Percentiles rank a stretch among this genome's conserved stretches.
Conservation (phyloP, 75 land plant species). For the Gnetum montanum region DNA sequence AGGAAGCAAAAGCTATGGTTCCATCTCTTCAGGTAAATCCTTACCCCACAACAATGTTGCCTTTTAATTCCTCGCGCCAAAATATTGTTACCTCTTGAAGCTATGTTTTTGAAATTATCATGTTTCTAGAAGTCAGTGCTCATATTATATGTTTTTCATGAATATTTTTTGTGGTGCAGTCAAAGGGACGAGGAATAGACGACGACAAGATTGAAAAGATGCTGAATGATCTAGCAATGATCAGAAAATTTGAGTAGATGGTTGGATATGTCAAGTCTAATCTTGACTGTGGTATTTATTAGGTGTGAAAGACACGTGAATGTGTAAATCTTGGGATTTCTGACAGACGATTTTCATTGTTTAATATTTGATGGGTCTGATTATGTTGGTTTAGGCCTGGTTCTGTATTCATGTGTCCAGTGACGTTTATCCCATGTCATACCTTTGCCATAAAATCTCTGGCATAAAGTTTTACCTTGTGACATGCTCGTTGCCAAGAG, state of each 20-base stretch:
- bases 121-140: background rate
- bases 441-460: too few relatives aligned
- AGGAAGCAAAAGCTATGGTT: background rate
- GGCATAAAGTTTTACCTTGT: too few relatives aligned
- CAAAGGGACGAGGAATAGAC: constrained; percentile 54
- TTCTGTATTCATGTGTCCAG: too few relatives aligned
- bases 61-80: background rate
- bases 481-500: too few relatives aligned
- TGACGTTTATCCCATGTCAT: too few relatives aligned
- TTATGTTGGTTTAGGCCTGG: too few relatives aligned
- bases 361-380: too few relatives aligned
- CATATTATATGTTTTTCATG: background rate
- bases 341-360: too few relatives aligned
- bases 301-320: background rate
- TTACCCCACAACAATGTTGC: background rate
- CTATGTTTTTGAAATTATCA: background rate
- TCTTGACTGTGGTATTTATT: too few relatives aligned
- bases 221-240: constrained; percentile 68
- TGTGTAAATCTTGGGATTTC: background rate
- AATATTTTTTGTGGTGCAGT: constrained; percentile 29
- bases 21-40: background rate
- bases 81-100: background rate
- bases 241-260: constrained; percentile 46
- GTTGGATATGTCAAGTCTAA: background rate
- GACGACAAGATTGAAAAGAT: constrained; percentile 80